These are phyloP conservation scores for Candida railenensis DNA, from an alignment of 805 yeast species.

Conservation along the genomic window DNA sequence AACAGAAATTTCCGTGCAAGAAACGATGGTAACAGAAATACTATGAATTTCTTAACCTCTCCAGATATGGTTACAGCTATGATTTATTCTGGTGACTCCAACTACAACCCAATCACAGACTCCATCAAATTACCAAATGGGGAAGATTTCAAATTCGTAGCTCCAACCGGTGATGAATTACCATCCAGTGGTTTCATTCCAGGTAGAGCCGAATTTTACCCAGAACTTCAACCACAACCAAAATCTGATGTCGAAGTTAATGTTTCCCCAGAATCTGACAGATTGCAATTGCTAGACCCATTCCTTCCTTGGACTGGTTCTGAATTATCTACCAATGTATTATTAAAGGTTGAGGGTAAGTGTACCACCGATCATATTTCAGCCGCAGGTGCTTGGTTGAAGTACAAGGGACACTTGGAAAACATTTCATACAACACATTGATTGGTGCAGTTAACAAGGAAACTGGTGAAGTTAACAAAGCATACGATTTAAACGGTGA, in stretches of 20 bases:
- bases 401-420: conserved; percentile 96
- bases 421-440: conserved; percentile 93
- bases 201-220: conserved; percentile 77
- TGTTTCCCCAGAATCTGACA: conserved; percentile 86
- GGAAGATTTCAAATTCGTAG: conserved; percentile 68
- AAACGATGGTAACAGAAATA: conserved; percentile 97
- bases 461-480: conserved; percentile 92
- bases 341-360: conserved; percentile 93
- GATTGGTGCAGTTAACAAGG: conserved; percentile 96
- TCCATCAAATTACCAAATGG: conserved; percentile 72
- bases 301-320: conserved; percentile 83
- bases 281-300: conserved; percentile 89
- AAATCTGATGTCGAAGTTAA: conserved; percentile 56
- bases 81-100: conserved; percentile 91
- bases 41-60: conserved; percentile 97
- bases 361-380: conserved; percentile 99
- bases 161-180: conserved; percentile 83
- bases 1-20: conserved; percentile 97
- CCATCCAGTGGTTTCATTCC: conserved; percentile 74
- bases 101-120: conserved; percentile 89
- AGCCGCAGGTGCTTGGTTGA: conserved; percentile 98
- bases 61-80: conserved; percentile 97
- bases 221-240: conserved; percentile 66
- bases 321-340: conserved; percentile 73
- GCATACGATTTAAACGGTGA: conserved; percentile 85